These are phyloP conservation scores for Pyrenochaeta sp. DNA, from an alignment of 2,329 filamentous ascomycete genomes.

Conservation along the genomic window DNA sequence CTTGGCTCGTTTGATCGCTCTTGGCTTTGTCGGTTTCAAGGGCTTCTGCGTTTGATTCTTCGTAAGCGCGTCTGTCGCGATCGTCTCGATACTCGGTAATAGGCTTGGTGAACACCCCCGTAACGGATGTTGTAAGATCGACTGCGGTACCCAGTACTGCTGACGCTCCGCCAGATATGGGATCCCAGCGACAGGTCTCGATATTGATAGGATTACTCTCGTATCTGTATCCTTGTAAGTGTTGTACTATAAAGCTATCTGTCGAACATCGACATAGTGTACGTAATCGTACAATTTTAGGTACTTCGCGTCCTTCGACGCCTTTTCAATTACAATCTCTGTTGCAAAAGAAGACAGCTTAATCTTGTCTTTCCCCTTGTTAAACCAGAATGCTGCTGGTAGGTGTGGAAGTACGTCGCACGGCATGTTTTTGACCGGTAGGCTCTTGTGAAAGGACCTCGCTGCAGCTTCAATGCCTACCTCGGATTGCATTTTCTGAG, in stretches of 20 bases:
- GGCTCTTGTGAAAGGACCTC: conserved; percentile 56
- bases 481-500: conserved; percentile 54
- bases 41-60: conserved; percentile 1
- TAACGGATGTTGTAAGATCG: conserved; percentile 66
- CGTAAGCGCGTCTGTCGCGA: conserved; percentile 8
- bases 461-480: conserved; percentile 53
- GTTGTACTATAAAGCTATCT: not conserved
- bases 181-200: conserved; percentile 61
- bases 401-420: conserved; percentile 74
- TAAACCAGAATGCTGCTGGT: conserved; percentile 68
- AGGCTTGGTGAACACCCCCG: conserved; percentile 58
- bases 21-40: not conserved
- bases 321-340: conserved; percentile 69
- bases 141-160: conserved; percentile 65
- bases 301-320: conserved; percentile 69
- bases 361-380: conserved; percentile 38
- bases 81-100: conserved; percentile 21
- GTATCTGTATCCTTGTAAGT: conserved; percentile 6
- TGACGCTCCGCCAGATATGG: conserved; percentile 69
- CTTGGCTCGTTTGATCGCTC: not conserved
- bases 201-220: conserved; percentile 35
- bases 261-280: not conserved
- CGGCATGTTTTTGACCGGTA: conserved; percentile 65
- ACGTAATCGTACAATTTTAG: conserved; percentile 72
- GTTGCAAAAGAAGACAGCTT: conserved; percentile 77